Evolutionary conservation across 1,284 basidiomycete species (phyloP), one percentile per base, ranked within the genome.

Genomic region (Fomitopsis schrenkii): DNA sequence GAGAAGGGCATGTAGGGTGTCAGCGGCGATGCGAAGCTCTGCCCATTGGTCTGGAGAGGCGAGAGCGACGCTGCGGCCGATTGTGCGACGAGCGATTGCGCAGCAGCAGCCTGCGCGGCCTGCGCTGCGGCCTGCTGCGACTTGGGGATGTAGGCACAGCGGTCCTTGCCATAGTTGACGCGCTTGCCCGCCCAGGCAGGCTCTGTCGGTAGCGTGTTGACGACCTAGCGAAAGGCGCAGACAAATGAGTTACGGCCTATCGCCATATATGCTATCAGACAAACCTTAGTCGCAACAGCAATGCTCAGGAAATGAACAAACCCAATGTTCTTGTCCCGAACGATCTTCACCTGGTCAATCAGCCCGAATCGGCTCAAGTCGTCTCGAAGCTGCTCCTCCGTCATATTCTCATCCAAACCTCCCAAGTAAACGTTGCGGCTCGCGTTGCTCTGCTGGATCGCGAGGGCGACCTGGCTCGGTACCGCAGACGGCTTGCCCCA

Each of bases 301-400:
- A 98, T 97, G 75, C 91, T 94, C 70, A 97, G 79, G 81, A 97
- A 98, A 77, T 98, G 95, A 44, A 98, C 93, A 73, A 98, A 98
- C 7, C 94, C 95, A 66, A 97, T 97, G 71, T 96, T 95, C 83
- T 97, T 97, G 80, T 98, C 95, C 63, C 94, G 80, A 45, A 97
- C 95, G 71, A 97, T 97, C 84, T 98, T 98, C 73, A 98, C 94
- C 75, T 97, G 95, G 76, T 98, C 95, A 71, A 98, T 97, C 48
- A 95, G 81, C n/a, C 95, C 95, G 70, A 95, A 98, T 45, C 91
- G 83, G 70, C 85, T 88, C 57, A 94, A 80, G 71, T 96, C 94
- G 64, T 97, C 93, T 35, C 95, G 79, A 48, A 98, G 79, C 73
- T 87, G 86, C 77, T 96, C 92, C 79, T 98, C 95, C 0, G 93